phyloP scores from a whole-genome alignment of 129 eudicot species.

The Helianthus tuberosus region DNA sequence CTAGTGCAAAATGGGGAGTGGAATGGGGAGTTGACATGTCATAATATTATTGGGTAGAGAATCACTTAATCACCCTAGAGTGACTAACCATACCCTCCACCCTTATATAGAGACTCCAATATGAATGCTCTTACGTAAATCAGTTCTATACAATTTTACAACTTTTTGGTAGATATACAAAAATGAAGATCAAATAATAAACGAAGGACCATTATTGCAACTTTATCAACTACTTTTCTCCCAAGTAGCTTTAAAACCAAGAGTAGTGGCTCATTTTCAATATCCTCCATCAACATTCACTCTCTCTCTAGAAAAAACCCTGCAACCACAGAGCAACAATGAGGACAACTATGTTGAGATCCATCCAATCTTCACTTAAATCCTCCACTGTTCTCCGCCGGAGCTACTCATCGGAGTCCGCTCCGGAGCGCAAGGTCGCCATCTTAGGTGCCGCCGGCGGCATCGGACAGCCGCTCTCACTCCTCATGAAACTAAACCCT shows the following conservation, averaged over 20 bases:
- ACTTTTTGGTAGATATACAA: too few relatives aligned
- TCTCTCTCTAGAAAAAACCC: slow-evolving; percentile 16
- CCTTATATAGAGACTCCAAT: too few relatives aligned
- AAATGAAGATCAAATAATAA: background rate
- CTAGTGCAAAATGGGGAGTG: too few relatives aligned
- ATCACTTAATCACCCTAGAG: too few relatives aligned
- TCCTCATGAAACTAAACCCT: slow-evolving; percentile 82
- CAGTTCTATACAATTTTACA: too few relatives aligned
- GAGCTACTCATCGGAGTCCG: slow-evolving; percentile 41
- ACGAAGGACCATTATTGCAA: slow-evolving; percentile 14
- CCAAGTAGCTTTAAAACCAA: slow-evolving; percentile 3
- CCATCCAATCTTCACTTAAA: slow-evolving; percentile 34
- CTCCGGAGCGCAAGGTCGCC: slow-evolving; percentile 42
- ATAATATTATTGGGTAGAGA: too few relatives aligned
- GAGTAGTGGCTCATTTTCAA: slow-evolving; percentile 15
- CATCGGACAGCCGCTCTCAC: slow-evolving; percentile 92
- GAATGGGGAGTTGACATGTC: too few relatives aligned
- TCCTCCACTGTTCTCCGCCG: slow-evolving; percentile 43
- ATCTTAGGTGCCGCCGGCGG: slow-evolving; percentile 73
- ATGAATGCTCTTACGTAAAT: too few relatives aligned
- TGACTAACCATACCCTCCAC: too few relatives aligned
- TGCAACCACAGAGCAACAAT: slow-evolving; percentile 24
- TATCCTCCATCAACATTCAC: background rate
- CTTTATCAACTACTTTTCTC: background rate
- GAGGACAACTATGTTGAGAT: slow-evolving; percentile 66